A percentile compares a stretch with the other conserved stretches of the same genome.
Evolutionary conservation across 805 yeast species (phyloP).

Genomic region (Torulaspora delbrueckii): DNA sequence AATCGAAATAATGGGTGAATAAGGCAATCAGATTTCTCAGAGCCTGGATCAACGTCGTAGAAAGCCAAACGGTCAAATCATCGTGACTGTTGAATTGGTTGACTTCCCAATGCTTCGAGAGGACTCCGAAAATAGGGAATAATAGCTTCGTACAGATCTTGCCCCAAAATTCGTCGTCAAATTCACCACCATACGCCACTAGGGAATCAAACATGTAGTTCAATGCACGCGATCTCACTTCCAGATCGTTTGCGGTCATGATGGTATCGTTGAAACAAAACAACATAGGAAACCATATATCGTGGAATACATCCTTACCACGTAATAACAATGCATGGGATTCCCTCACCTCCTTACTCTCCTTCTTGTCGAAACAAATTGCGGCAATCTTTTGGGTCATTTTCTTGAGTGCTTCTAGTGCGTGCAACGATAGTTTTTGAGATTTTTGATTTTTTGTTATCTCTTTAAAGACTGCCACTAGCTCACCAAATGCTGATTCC

Average conservation of each 20-base stretch:
- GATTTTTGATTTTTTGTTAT: slow-evolving; percentile 79
- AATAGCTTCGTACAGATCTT: slow-evolving; percentile 67
- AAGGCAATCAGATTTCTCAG: slow-evolving; percentile 79
- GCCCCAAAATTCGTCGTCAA: slow-evolving; percentile 77
- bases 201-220: slow-evolving; percentile 76
- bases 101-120: slow-evolving; percentile 70
- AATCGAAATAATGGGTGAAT: slow-evolving; percentile 75
- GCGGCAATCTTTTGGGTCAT: slow-evolving; percentile 58
- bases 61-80: slow-evolving; percentile 90
- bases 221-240: slow-evolving; percentile 85
- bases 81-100: slow-evolving; percentile 67
- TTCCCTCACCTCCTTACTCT: slow-evolving; percentile 22
- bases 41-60: slow-evolving; percentile 95
- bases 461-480: slow-evolving; percentile 71
- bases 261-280: slow-evolving; percentile 81
- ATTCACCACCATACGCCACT: slow-evolving; percentile 72
- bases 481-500: slow-evolving; percentile 55
- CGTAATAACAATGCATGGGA: slow-evolving; percentile 25
- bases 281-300: slow-evolving; percentile 82
- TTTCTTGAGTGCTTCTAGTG: slow-evolving; percentile 66
- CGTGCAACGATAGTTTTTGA: slow-evolving; percentile 74
- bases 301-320: slow-evolving; percentile 44
- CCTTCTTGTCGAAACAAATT: slow-evolving; percentile 31
- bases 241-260: slow-evolving; percentile 90
- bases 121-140: slow-evolving; percentile 84